phyloP scores from a whole-genome alignment of 495 filamentous ascomycete genomes.

The Penicillium argentinense region DNA sequence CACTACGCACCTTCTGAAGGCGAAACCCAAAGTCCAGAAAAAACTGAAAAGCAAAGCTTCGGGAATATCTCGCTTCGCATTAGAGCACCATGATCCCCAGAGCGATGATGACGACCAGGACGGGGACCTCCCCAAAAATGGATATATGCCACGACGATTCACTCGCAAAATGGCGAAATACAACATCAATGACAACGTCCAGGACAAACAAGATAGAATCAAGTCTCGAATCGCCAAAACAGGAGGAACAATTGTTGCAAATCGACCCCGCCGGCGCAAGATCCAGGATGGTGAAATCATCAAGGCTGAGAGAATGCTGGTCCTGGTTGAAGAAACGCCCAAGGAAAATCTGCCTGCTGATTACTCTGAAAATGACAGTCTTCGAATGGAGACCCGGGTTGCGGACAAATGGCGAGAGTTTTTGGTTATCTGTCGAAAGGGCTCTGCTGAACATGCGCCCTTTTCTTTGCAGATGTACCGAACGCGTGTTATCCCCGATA shows the following conservation, averaged over 20 bases:
- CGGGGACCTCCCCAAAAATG: slow-evolving; percentile 2
- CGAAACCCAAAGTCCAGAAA: slow-evolving; percentile 26
- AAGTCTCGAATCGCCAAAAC: slow-evolving; percentile 37
- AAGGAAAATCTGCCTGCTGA: slow-evolving; percentile 57
- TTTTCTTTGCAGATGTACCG: slow-evolving; percentile 69
- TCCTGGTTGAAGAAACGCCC: slow-evolving; percentile 59
- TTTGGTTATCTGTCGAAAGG: slow-evolving; percentile 66
- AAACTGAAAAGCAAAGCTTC: slow-evolving; percentile 30
- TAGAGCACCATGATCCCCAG: slow-evolving; percentile 38
- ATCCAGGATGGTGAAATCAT: slow-evolving; percentile 62
- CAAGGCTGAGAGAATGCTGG: slow-evolving; percentile 75
- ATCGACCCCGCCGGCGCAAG: slow-evolving; percentile 38
- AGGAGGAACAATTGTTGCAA: slow-evolving; percentile 40
- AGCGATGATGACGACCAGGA: slow-evolving; percentile 22
- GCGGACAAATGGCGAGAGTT: slow-evolving; percentile 72
- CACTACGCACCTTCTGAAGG: slow-evolving; percentile 35
- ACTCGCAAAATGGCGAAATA: slow-evolving; percentile 37
- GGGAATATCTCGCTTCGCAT: slow-evolving; percentile 17
- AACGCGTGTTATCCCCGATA: slow-evolving; percentile 65
- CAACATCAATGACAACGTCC: slow-evolving; percentile 47
- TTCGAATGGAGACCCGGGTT: slow-evolving; percentile 58
- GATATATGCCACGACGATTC: slow-evolving; percentile 17
- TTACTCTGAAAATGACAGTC: slow-evolving; percentile 66
- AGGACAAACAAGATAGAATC: slow-evolving; percentile 38
- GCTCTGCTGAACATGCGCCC: slow-evolving; percentile 50